Evolutionary conservation across 2,329 filamentous ascomycete genomes (phyloP).

Genomic region (Plenodomus lindquistii): DNA sequence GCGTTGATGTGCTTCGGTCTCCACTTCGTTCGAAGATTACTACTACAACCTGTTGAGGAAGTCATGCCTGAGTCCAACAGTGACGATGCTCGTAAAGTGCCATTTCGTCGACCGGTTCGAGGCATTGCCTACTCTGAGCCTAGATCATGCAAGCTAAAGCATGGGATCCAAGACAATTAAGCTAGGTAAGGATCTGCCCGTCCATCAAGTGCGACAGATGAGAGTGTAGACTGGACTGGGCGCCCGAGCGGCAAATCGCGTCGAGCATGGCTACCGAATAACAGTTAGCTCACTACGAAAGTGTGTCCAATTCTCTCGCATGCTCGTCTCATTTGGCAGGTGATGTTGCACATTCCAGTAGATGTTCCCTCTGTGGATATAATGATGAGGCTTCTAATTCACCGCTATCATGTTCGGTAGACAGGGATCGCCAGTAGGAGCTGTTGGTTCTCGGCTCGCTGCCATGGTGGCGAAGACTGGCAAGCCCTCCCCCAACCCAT

Average conservation of each 20-base stretch:
- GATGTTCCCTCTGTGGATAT: background rate
- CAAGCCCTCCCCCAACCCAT: slow-evolving; percentile 7
- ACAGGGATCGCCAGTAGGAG: background rate
- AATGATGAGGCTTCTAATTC: background rate
- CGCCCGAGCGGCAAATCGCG: background rate
- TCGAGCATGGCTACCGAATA: background rate
- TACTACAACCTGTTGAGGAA: background rate
- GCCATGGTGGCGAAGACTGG: slow-evolving; percentile 5
- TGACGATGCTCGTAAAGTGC: background rate
- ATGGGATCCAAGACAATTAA: background rate
- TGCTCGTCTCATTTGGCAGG: background rate
- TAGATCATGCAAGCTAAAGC: background rate
- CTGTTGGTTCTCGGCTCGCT: slow-evolving; percentile 1
- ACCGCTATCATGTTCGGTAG: background rate
- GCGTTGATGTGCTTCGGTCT: background rate
- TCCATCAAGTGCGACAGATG: background rate
- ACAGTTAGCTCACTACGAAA: background rate
- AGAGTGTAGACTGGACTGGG: background rate
- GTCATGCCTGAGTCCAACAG: background rate
- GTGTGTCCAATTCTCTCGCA: background rate
- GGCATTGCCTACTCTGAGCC: background rate
- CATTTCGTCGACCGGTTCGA: background rate
- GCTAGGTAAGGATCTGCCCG: background rate
- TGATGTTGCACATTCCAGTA: background rate
- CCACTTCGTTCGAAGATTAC: background rate